A percentile compares a stretch with the other conserved stretches of the same genome.
Evolutionary conservation across 352 stramenopile species (phyloP).

Genomic region (Phytopythium boreale): DNA sequence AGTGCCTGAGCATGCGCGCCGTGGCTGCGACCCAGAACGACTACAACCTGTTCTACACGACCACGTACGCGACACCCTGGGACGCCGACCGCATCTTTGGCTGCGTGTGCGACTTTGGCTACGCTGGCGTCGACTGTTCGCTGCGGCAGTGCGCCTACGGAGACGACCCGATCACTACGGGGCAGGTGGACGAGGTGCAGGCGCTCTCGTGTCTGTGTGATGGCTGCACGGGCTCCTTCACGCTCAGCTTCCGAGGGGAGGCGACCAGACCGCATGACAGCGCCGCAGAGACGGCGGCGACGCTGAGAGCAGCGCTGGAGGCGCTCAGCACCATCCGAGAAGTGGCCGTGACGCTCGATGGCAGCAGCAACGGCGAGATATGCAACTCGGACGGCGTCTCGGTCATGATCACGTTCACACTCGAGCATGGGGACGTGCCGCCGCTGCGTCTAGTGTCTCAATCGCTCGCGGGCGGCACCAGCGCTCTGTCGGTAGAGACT

Average conservation of each 20-base stretch:
- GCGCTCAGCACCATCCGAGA: constrained; percentile 46
- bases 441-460: constrained; percentile 31
- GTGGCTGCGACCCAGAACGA: constrained; percentile 51
- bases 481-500: constrained; percentile 2
- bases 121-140: constrained; percentile 84
- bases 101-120: constrained; percentile 90
- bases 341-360: constrained; percentile 45
- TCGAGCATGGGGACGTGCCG: constrained; percentile 67
- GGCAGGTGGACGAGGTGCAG: constrained; percentile 81
- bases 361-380: constrained; percentile 26
- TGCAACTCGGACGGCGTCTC: constrained; percentile 58
- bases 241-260: constrained; percentile 50
- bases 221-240: constrained; percentile 64
- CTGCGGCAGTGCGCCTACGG: constrained; percentile 80
- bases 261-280: constrained; percentile 43
- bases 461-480: constrained; percentile 26
- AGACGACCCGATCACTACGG: constrained; percentile 79
- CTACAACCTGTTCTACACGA: constrained; percentile 54
- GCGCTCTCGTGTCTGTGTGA: constrained; percentile 63
- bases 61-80: constrained; percentile 64
- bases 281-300: constrained; percentile 37
- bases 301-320: constrained; percentile 45
- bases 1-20: constrained; percentile 79
- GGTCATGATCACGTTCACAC: constrained; percentile 57
- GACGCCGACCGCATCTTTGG: constrained; percentile 82